These are phyloP conservation scores for Colletotrichum sp. DNA, from an alignment of 2,329 filamentous ascomycete genomes.

Conservation along the genomic window DNA sequence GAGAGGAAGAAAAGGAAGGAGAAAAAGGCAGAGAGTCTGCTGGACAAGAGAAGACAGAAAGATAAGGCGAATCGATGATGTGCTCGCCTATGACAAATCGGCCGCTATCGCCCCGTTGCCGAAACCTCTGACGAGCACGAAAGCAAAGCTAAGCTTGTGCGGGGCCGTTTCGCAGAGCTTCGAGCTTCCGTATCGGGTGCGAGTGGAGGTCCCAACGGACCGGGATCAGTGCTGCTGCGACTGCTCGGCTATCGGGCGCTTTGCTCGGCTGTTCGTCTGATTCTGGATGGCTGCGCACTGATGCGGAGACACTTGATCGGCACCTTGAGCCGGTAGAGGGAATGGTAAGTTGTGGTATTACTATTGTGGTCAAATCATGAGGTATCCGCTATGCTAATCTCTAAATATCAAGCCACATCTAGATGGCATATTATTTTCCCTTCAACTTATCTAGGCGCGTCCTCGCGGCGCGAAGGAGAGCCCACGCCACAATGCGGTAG, in stretches of 20 bases:
- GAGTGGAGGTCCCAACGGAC: not conserved
- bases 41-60: not conserved
- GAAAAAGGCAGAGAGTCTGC: not conserved
- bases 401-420: not conserved
- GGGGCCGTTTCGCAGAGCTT: not conserved
- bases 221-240: slow-evolving; percentile 10
- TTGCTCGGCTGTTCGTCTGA: slow-evolving; percentile 11
- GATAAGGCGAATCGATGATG: slow-evolving; percentile 1
- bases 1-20: not conserved
- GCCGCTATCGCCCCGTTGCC: slow-evolving; percentile 7
- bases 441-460: slow-evolving; percentile 50
- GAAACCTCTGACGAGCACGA: not conserved
- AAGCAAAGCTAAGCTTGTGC: not conserved
- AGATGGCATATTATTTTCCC: slow-evolving; percentile 19
- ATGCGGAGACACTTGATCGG: not conserved
- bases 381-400: not conserved
- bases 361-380: not conserved
- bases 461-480: slow-evolving; percentile 58
- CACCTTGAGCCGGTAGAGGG: not conserved
- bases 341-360: not conserved
- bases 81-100: slow-evolving; percentile 18
- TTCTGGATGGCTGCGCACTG: not conserved
- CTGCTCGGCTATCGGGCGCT: slow-evolving; percentile 12
- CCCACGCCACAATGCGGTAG: slow-evolving; percentile 70
- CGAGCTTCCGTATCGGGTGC: slow-evolving; percentile 9